phyloP scores from a whole-genome alignment of 805 yeast genomes.

The Candida anglica region DNA sequence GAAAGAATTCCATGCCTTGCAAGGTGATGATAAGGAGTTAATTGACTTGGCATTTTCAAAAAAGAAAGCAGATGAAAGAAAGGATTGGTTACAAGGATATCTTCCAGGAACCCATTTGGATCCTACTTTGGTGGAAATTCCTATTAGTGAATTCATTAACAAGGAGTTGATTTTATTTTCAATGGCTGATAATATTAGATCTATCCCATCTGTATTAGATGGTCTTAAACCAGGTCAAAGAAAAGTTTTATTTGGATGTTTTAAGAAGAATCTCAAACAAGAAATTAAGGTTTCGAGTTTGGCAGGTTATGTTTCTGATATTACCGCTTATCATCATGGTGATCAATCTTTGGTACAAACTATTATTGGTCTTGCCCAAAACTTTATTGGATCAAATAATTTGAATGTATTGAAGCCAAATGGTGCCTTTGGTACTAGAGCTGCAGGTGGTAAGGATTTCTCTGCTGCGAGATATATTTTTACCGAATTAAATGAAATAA shows the following conservation, averaged over 20 bases:
- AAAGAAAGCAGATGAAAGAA: conserved; percentile 94
- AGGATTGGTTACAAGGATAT: conserved; percentile 91
- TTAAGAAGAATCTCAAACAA: conserved; percentile 67
- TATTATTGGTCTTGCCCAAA: conserved; percentile 91
- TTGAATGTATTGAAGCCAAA: conserved; percentile 80
- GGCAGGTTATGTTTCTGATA: conserved; percentile 84
- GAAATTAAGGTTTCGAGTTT: conserved; percentile 90
- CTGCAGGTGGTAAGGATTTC: conserved; percentile 96
- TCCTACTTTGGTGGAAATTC: conserved; percentile 69
- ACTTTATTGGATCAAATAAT: conserved; percentile 90
- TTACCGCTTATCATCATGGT: conserved; percentile 94
- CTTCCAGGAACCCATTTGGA: conserved; percentile 91
- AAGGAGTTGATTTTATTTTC: conserved; percentile 92
- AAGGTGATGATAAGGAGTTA: conserved; percentile 68
- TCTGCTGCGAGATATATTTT: conserved; percentile 97
- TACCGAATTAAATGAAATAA: conserved; percentile 75
- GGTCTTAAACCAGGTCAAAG: conserved; percentile 98
- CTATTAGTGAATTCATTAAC: conserved; percentile 90
- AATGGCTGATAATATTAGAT: conserved; percentile 94
- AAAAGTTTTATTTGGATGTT: conserved; percentile 84
- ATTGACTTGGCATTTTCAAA: conserved; percentile 94
- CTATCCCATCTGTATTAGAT: conserved; percentile 90
- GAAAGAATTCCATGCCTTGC: conserved; percentile 78
- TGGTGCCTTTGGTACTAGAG: conserved; percentile 96
- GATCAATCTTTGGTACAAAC: conserved; percentile 85